Percentiles rank a stretch among this genome's conserved stretches.
These are phyloP conservation scores for Vitis hybrid DNA, from an alignment of 177 flowering plant species.

Conservation along the genomic window DNA sequence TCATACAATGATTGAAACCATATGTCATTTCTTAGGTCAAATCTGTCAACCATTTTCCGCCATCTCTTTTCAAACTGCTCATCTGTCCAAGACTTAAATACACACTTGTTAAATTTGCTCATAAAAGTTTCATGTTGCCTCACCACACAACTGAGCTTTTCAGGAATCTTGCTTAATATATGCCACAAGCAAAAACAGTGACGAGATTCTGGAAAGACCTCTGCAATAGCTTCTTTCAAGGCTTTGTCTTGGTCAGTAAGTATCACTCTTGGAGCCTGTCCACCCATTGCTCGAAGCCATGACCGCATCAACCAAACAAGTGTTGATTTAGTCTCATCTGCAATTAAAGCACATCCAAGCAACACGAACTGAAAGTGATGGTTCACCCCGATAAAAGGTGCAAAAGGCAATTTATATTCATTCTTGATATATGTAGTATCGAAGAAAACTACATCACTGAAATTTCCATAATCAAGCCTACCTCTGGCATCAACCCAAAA, in stretches of 20 bases:
- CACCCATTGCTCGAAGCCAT: conserved; percentile 37
- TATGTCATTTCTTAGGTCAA: conserved; percentile 20
- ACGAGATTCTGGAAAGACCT: conserved; percentile 30
- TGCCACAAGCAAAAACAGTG: conserved; percentile 42
- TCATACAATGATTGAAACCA: conserved; percentile 36
- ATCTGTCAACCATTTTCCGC: conserved; percentile 28
- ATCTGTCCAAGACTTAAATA: conserved; percentile 22
- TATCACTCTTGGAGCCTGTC: conserved; percentile 30
- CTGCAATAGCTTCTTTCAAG: conserved; percentile 31
- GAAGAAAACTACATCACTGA: conserved; percentile 29
- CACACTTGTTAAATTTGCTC: conserved; percentile 26
- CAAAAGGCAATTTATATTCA: conserved; percentile 31
- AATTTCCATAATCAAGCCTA: conserved; percentile 27
- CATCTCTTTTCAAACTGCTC: conserved; percentile 36
- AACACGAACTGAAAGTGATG: conserved; percentile 34
- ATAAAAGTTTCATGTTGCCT: conserved; percentile 31
- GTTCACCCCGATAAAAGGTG: conserved; percentile 36
- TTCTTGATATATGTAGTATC: conserved; percentile 31
- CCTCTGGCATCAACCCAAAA: conserved; percentile 41
- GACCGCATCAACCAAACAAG: conserved; percentile 33
- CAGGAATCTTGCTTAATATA: conserved; percentile 30
- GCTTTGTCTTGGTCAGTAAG: conserved; percentile 30
- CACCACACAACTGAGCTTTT: conserved; percentile 30
- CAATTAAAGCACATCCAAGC: conserved; percentile 36
- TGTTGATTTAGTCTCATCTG: conserved; percentile 28